Conservation (phyloP, 2,329 filamentous ascomycete genomes). For the Teratosphaeriaceae sp. region DNA sequence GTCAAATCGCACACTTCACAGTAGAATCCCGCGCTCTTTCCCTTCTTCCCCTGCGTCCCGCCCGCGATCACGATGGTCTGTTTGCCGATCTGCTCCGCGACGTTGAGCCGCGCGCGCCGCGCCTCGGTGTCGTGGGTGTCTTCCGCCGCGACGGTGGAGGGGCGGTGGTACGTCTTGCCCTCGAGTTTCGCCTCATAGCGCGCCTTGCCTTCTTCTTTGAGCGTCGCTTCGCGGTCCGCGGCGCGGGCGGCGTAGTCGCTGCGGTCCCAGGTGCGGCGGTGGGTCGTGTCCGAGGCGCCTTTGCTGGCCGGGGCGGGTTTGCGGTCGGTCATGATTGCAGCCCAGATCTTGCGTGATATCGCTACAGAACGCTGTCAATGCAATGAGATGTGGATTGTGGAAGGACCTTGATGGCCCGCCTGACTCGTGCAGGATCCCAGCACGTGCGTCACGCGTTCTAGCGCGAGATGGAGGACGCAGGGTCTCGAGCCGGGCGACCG, state of each 20-base stretch:
- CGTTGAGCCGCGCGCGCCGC: slow-evolving; percentile 68
- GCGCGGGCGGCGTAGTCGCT: slow-evolving; percentile 86
- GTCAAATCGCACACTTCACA: slow-evolving; percentile 90
- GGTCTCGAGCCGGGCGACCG: background rate
- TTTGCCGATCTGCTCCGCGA: slow-evolving; percentile 82
- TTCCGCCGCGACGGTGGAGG: slow-evolving; percentile 26
- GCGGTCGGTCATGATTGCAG: slow-evolving; percentile 31
- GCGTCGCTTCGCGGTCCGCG: slow-evolving; percentile 65
- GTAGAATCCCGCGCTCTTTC: slow-evolving; percentile 84
- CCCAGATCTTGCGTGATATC: no score
- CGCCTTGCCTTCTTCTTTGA: slow-evolving; percentile 79
- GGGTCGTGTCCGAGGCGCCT: slow-evolving; percentile 55
- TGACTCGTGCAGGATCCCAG: background rate
- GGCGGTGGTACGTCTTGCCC: slow-evolving; percentile 79
- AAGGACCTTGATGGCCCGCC: background rate
- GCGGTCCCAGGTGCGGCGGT: slow-evolving; percentile 86
- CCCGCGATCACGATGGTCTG: slow-evolving; percentile 78
- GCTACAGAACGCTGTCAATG: no score
- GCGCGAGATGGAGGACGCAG: background rate
- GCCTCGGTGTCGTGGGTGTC: slow-evolving; percentile 66
- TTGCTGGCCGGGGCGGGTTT: slow-evolving; percentile 39
- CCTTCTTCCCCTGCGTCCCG: slow-evolving; percentile 75
- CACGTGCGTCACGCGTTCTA: slow-evolving; percentile 1
- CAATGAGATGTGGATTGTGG: background rate
- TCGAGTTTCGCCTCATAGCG: slow-evolving; percentile 88